A percentile compares a stretch with the other conserved stretches of the same genome.
These are phyloP conservation scores for Senna tora DNA, from an alignment of 306 rosid species.

Conservation along the genomic window DNA sequence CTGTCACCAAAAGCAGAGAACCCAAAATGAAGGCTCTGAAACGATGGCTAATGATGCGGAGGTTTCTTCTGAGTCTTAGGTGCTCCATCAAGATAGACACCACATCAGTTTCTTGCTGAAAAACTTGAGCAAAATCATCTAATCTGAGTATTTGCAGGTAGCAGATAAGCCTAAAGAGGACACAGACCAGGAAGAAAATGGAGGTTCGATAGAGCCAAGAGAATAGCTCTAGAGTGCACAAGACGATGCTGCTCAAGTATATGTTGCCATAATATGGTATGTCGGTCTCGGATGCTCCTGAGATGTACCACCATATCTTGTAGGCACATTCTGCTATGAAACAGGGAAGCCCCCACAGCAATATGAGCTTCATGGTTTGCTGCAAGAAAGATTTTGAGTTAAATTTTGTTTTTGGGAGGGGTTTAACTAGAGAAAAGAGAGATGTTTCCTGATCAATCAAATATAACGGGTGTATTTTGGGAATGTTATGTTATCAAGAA, in stretches of 20 bases:
- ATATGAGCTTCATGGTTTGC: slow-evolving; percentile 66
- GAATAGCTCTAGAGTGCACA: slow-evolving; percentile 66
- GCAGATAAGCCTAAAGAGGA: slow-evolving; percentile 75
- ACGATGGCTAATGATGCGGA: slow-evolving; percentile 76
- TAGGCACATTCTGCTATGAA: slow-evolving; percentile 65
- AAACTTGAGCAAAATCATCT: slow-evolving; percentile 66
- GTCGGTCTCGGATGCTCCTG: slow-evolving; percentile 60
- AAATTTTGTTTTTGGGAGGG: background rate
- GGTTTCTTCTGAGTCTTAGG: slow-evolving; percentile 60
- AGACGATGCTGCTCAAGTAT: slow-evolving; percentile 52
- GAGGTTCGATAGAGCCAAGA: slow-evolving; percentile 88
- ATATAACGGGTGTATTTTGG: slow-evolving; percentile 6
- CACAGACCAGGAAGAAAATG: slow-evolving; percentile 79
- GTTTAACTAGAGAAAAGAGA: background rate
- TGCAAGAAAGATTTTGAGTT: slow-evolving; percentile 43
- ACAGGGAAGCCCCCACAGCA: slow-evolving; percentile 60
- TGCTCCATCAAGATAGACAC: slow-evolving; percentile 70
- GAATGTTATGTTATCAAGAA: slow-evolving; percentile 11
- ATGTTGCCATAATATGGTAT: slow-evolving; percentile 69
- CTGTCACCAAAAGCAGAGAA: slow-evolving; percentile 74
- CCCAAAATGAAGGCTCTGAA: slow-evolving; percentile 69
- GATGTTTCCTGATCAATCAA: background rate
- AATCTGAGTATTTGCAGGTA: slow-evolving; percentile 69
- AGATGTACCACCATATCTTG: slow-evolving; percentile 88
- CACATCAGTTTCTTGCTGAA: slow-evolving; percentile 69